Percentiles rank a stretch among this genome's conserved stretches.
Evolutionary conservation across 805 yeast species (phyloP).

Genomic region (Lipomyces chichibuensis): DNA sequence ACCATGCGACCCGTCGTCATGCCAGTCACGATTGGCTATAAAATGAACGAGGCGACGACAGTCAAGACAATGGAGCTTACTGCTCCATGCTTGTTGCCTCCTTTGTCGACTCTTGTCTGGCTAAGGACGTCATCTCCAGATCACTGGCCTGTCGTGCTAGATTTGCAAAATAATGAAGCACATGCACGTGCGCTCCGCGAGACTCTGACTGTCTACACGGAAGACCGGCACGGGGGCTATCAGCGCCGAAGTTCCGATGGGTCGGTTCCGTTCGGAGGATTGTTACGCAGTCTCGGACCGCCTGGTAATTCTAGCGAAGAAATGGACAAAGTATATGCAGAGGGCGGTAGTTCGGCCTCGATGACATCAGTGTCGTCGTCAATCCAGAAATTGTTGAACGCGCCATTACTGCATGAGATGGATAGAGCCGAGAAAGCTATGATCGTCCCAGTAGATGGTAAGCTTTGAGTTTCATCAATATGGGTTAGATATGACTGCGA

Average conservation of each 20-base stretch:
- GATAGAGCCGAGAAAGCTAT: conserved; percentile 25
- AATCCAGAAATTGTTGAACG: conserved; percentile 19
- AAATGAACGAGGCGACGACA: conserved; percentile 39
- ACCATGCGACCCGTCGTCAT: conserved; percentile 52
- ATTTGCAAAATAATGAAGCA: conserved; percentile 19
- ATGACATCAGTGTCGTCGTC: conserved; percentile 3
- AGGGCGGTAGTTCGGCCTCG: neutral
- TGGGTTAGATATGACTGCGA: neutral
- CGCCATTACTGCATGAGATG: conserved; percentile 20
- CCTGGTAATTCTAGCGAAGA: neutral
- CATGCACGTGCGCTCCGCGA: conserved; percentile 25
- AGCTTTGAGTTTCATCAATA: neutral
- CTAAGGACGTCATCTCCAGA: conserved; percentile 14
- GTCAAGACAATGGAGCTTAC: conserved; percentile 16
- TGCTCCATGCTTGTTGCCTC: conserved; percentile 34
- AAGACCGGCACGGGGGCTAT: conserved; percentile 16
- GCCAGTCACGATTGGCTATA: conserved; percentile 41
- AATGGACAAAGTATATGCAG: neutral
- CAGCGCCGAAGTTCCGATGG: conserved; percentile 12
- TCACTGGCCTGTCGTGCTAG: conserved; percentile 32
- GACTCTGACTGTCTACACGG: conserved; percentile 27
- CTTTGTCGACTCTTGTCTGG: conserved; percentile 16
- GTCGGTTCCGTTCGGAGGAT: conserved; percentile 11
- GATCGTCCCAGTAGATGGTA: conserved; percentile 27
- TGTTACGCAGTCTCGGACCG: conserved; percentile 16